Base-by-base conservation (phyloP, 352 stramenopile species). In the Phytophthora foliorum region DNA sequence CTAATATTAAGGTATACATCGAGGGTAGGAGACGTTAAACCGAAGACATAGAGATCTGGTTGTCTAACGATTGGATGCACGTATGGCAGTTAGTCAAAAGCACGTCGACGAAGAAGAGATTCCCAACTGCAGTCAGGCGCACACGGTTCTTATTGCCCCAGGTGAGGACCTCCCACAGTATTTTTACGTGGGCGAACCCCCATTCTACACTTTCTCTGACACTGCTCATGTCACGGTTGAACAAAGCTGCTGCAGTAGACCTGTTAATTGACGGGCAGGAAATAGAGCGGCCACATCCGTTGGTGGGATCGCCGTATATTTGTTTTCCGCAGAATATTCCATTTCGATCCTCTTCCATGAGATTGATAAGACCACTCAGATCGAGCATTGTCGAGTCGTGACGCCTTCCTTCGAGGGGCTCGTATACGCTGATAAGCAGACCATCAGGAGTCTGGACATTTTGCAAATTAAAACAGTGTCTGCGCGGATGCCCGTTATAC, bases 31-130 rank as follows among this genome's bases (percentile, higher is more conserved):
- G n/a, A n/a, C n/a, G n/a, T n/a, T 42, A 42, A 42, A 21, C 45
- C 56, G 8, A 65, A 65, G 14, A 57, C 57, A 57, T 55, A 1
- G 45, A 50, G 4, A 56, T 50, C 56, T 65, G 34, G 6, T 65
- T 56, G 3, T 45, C 57, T 11, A 39, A n/a, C 10, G 56, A 24
- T 31, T 56, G 29, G 21, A 64, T 17, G 16, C 57, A 66, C 2
- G 49, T 66, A 14, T 57, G 48, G 17, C 48, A 66, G 13, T 66
- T 57, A 16, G 48, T 34, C 10, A 57, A 29, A 2, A 57, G 22
- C 1, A 39, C 46, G 17, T 27, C 45, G 17, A 56, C 11, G 16
- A 29, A 45, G n/a, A 45, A 56, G 9, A 51, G 11, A 7, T 57
- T 52, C 7, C 56, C 56, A 0, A 64, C 56, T 31, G 56, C 19